Base-by-base conservation (phyloP, 2,329 filamentous ascomycete genomes). In the Aureobasidium mangrovei region DNA sequence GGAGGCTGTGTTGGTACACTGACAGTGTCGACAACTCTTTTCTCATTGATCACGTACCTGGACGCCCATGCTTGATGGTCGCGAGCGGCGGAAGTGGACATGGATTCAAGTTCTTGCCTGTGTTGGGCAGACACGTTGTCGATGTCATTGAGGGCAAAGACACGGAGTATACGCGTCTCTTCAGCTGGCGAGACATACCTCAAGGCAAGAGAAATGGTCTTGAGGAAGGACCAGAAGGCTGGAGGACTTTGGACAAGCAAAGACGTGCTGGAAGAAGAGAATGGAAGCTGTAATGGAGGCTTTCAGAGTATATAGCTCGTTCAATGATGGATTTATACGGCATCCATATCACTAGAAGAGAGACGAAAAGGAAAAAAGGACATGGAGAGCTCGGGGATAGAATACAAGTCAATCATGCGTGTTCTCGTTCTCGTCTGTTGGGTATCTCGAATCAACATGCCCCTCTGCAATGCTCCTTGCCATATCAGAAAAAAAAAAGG, bases 91-190 rank as follows among this genome's bases (percentile, higher is more conserved):
- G 63, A 1, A 62, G 59, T 41, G 65, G 65, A 9, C 65, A 68
- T 56, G 65, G 61, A 0, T 68, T 66, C 56, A 67, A 67, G 53
- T 67, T 63, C 51, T 39, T 68, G 45, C 65, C 65, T 4, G 63
- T 64, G 6, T 24, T 67, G 35, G 65, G 65, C 1, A 58, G 58
- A 31, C 58, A 64, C 55, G 55, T 66, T 5, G 62, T 65, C 0
- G 63, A 65, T 54, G 45, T 55, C 26, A 54, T 64, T 27, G 61
- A 64, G 32, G 52, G 53, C 9, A 58, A 58, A 9, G 32, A 40
- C 8, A 62, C 61, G 4, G 57, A 57, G 29, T 64, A 63, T 29
- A 64, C 61, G n/a, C 32, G 57, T 7, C 41, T 65, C 1, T 64
- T 63, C 43, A 29, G 41, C 24, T 64, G 63, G 63, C 46, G 61